Evolutionary conservation across 257 asterid genomes (phyloP).

Genomic region (Forsythia suspensa): DNA sequence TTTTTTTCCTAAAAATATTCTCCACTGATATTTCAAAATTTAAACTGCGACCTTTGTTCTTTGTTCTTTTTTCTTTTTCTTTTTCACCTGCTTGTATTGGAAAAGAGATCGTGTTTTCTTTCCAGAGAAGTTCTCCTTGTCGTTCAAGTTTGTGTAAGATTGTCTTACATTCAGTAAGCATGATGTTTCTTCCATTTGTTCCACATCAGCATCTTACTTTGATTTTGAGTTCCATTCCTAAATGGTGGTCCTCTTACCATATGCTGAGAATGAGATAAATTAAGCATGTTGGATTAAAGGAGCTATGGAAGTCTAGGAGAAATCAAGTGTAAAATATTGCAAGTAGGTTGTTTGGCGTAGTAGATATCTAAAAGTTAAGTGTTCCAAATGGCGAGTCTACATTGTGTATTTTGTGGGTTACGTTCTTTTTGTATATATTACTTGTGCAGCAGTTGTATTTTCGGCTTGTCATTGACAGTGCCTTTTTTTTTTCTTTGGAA

Average conservation of each 20-base stretch:
- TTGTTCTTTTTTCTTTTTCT: neutral
- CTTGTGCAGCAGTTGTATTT: neutral
- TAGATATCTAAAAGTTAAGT: neutral
- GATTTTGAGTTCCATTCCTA: neutral
- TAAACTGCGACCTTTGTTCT: neutral
- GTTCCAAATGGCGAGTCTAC: neutral
- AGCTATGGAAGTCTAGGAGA: neutral
- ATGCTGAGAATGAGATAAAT: neutral
- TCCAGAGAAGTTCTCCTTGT: neutral
- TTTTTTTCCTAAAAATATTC: neutral
- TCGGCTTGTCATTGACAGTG: conserved; percentile 11
- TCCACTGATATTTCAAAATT: neutral
- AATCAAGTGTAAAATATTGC: neutral
- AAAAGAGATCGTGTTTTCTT: neutral
- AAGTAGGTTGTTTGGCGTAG: conserved; percentile 1
- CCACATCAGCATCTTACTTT: neutral
- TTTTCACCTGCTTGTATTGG: neutral
- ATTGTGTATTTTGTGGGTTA: neutral
- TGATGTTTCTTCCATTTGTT: neutral
- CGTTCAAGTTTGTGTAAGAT: neutral
- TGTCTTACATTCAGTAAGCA: neutral
- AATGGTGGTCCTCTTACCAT: neutral
- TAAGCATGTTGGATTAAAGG: neutral
- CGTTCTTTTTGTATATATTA: neutral
- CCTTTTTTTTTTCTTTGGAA: conserved; percentile 17